Evolutionary conservation across 345 rosid genomes (phyloP).

Genomic region (Trapa incisa): DNA sequence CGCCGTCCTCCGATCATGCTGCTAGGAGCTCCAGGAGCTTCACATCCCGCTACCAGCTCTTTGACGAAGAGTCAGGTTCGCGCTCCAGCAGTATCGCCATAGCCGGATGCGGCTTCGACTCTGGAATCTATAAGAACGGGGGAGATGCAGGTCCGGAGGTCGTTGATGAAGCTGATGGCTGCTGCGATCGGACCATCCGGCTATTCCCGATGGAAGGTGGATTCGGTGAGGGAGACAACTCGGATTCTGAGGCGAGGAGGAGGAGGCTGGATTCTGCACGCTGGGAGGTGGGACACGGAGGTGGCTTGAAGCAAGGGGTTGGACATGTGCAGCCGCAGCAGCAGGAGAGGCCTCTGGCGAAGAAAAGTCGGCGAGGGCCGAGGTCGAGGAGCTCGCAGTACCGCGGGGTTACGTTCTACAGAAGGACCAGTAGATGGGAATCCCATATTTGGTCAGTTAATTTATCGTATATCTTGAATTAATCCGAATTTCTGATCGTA

Average conservation of each 20-base stretch:
- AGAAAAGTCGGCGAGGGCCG: slow-evolving; percentile 72
- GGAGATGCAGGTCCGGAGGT: neutral
- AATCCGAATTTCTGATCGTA: neutral
- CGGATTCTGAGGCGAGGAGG: slow-evolving; percentile 4
- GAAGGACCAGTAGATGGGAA: slow-evolving; percentile 77
- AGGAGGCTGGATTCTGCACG: slow-evolving; percentile 26
- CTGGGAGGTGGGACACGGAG: slow-evolving; percentile 10
- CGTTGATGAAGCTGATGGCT: slow-evolving; percentile 2
- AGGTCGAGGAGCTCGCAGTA: slow-evolving; percentile 71
- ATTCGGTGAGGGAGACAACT: neutral
- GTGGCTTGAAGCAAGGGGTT: slow-evolving; percentile 8
- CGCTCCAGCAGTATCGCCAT: neutral
- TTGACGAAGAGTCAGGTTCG: slow-evolving; percentile 1
- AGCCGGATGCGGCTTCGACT: neutral
- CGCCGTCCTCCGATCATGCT: neutral
- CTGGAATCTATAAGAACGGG: neutral
- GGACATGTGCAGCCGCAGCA: slow-evolving; percentile 12
- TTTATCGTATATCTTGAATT: neutral
- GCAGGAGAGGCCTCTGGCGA: slow-evolving; percentile 17
- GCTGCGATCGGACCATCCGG: slow-evolving; percentile 20
- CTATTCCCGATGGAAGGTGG: slow-evolving; percentile 26
- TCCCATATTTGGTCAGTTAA: slow-evolving; percentile 62
- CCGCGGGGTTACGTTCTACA: slow-evolving; percentile 67
- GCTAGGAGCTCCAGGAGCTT: slow-evolving; percentile 3
- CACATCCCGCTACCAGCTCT: slow-evolving; percentile 2